A percentile compares a stretch with the other conserved stretches of the same genome.
Evolutionary conservation across 2,329 filamentous ascomycete genomes (phyloP).

Genomic region (Fusarium sacchari): DNA sequence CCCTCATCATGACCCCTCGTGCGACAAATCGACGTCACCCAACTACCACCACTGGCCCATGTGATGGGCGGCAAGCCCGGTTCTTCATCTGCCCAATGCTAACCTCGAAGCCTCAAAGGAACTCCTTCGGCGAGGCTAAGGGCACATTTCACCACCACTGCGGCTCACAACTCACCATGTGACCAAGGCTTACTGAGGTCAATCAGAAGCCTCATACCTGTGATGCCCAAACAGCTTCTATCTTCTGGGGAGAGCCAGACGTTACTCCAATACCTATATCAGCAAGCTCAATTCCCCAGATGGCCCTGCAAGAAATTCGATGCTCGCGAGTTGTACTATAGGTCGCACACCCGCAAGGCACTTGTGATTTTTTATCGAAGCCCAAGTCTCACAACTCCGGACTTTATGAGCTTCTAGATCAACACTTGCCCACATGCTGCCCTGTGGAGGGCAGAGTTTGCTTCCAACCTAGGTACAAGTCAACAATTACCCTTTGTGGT

Average conservation of each 20-base stretch:
- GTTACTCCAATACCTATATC: neutral
- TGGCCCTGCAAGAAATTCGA: constrained; percentile 7
- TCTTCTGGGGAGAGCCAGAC: neutral
- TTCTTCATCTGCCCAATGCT: constrained; percentile 10
- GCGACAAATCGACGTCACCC: constrained; percentile 33
- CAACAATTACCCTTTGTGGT: constrained; percentile 1
- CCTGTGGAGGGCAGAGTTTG: constrained; percentile 2
- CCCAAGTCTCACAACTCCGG: constrained; percentile 23
- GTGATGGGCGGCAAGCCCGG: constrained; percentile 38
- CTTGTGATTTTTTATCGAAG: neutral
- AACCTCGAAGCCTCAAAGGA: constrained; percentile 9
- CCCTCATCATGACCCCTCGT: constrained; percentile 18
- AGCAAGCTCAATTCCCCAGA: neutral
- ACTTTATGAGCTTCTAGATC: constrained; percentile 15
- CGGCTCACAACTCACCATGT: neutral
- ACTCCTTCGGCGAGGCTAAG: neutral
- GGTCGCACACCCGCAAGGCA: constrained; percentile 11
- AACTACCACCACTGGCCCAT: constrained; percentile 21
- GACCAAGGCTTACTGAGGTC: neutral
- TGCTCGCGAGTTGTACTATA: neutral
- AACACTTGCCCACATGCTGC: constrained; percentile 2
- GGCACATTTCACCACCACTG: neutral
- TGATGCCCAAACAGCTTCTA: neutral
- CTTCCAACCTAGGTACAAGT: constrained; percentile 3
- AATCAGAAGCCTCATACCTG: neutral